Evolutionary conservation across 2,329 filamentous ascomycete species (phyloP).

Genomic region (Rachicladosporium sp.): DNA sequence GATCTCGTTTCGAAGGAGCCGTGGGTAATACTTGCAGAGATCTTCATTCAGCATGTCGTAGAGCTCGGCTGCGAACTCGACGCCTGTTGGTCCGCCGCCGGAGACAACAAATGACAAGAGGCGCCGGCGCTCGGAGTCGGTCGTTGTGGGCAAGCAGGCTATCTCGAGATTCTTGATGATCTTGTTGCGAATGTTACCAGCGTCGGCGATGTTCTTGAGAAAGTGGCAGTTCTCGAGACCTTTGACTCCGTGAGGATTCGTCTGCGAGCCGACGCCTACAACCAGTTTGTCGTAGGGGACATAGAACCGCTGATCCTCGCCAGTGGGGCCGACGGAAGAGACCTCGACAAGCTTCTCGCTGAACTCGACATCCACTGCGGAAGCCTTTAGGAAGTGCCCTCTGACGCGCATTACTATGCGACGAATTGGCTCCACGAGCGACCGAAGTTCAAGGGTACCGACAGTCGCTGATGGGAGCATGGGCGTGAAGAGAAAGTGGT

Average conservation of each 20-base stretch:
- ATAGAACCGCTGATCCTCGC: slow-evolving; percentile 73
- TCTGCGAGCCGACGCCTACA: slow-evolving; percentile 79
- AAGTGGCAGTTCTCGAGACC: slow-evolving; percentile 90
- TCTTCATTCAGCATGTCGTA: slow-evolving; percentile 97
- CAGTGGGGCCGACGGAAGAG: slow-evolving; percentile 56
- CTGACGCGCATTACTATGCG: slow-evolving; percentile 64
- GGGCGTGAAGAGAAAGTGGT: slow-evolving; percentile 96
- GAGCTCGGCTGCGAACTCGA: slow-evolving; percentile 93
- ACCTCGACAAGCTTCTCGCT: slow-evolving; percentile 83
- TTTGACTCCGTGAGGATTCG: slow-evolving; percentile 91
- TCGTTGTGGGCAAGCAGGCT: slow-evolving; percentile 83
- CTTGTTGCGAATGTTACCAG: slow-evolving; percentile 74
- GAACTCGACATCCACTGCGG: slow-evolving; percentile 82
- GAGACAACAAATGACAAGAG: slow-evolving; percentile 92
- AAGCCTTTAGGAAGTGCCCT: slow-evolving; percentile 82
- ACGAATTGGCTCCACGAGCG: slow-evolving; percentile 83
- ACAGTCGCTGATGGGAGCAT: slow-evolving; percentile 97
- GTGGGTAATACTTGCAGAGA: slow-evolving; percentile 68
- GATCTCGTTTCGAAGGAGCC: slow-evolving; percentile 88
- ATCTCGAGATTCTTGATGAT: slow-evolving; percentile 82
- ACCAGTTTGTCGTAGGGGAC: slow-evolving; percentile 96
- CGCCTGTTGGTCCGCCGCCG: slow-evolving; percentile 88
- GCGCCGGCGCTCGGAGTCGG: slow-evolving; percentile 73
- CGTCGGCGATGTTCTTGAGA: slow-evolving; percentile 89
- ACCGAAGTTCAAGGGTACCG: slow-evolving; percentile 81